A percentile compares a stretch with the other conserved stretches of the same genome.
Conservation (phyloP, 2,329 filamentous ascomycete genomes). For the Aspergillus cejpii region DNA sequence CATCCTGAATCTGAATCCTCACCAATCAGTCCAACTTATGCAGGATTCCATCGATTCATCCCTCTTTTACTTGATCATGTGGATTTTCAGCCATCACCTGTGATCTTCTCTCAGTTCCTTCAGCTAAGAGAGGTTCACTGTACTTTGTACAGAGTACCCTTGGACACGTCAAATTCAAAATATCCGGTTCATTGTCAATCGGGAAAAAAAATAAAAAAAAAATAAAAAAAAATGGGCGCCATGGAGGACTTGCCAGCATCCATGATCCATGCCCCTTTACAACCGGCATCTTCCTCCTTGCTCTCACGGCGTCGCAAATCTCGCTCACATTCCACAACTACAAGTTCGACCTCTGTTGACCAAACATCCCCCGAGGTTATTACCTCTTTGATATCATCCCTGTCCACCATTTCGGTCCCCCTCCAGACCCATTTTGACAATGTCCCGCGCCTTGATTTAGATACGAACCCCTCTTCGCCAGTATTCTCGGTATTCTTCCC, state of each 20-base stretch:
- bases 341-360: slow-evolving; percentile 29
- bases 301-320: slow-evolving; percentile 44
- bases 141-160: background rate
- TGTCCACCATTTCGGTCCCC: slow-evolving; percentile 56
- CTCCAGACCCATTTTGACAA: slow-evolving; percentile 64
- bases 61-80: background rate
- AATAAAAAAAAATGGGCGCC: slow-evolving; percentile 20
- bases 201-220: background rate
- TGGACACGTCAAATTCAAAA: background rate
- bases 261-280: slow-evolving; percentile 23
- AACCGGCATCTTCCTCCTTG: slow-evolving; percentile 21
- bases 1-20: slow-evolving; percentile 7
- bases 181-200: no score
- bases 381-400: slow-evolving; percentile 55
- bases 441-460: slow-evolving; percentile 40
- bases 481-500: slow-evolving; percentile 24
- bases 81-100: background rate
- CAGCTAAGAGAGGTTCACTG: background rate
- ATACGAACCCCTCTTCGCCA: slow-evolving; percentile 34
- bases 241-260: slow-evolving; percentile 24
- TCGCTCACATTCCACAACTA: slow-evolving; percentile 27
- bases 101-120: background rate
- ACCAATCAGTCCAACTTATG: background rate
- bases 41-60: slow-evolving; percentile 3
- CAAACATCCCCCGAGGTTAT: slow-evolving; percentile 47